phyloP scores from a whole-genome alignment of 352 stramenopile species.

The Phytopythium mirpurense region DNA sequence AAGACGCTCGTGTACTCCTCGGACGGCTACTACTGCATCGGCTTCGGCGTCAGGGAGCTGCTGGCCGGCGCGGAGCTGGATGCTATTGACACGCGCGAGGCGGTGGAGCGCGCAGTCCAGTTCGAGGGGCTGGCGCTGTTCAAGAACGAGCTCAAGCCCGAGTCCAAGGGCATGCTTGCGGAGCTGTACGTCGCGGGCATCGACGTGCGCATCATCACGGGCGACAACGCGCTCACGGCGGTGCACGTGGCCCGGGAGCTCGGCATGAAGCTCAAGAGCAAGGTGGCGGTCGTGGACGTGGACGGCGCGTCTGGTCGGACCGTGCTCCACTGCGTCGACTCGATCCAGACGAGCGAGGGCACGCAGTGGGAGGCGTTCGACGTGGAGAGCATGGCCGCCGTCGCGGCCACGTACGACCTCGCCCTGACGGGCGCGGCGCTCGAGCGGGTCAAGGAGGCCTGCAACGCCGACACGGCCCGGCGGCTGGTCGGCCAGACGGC shows the following conservation, averaged over 20 bases:
- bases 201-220: slow-evolving; percentile 74
- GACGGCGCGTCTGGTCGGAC: not conserved
- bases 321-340: no score
- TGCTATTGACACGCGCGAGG: no score
- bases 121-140: slow-evolving; percentile 84
- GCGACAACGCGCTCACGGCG: slow-evolving; percentile 57
- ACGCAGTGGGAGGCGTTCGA: slow-evolving; percentile 29
- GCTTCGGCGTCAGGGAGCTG: slow-evolving; percentile 36
- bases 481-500: no score
- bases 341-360: not conserved
- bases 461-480: slow-evolving; percentile 9
- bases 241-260: slow-evolving; percentile 43
- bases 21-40: slow-evolving; percentile 76
- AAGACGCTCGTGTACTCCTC: no score
- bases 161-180: slow-evolving; percentile 54
- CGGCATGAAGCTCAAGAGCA: slow-evolving; percentile 40
- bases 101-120: no score
- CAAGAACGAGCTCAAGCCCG: slow-evolving; percentile 74
- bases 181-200: slow-evolving; percentile 62
- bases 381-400: slow-evolving; percentile 15
- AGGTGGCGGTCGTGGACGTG: slow-evolving; percentile 15
- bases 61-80: no score
- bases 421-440: slow-evolving; percentile 37
- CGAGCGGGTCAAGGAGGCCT: slow-evolving; percentile 19
- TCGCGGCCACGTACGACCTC: no score